Conservation (phyloP, 2,329 filamentous ascomycete species). For the Calonectria naviculata region DNA sequence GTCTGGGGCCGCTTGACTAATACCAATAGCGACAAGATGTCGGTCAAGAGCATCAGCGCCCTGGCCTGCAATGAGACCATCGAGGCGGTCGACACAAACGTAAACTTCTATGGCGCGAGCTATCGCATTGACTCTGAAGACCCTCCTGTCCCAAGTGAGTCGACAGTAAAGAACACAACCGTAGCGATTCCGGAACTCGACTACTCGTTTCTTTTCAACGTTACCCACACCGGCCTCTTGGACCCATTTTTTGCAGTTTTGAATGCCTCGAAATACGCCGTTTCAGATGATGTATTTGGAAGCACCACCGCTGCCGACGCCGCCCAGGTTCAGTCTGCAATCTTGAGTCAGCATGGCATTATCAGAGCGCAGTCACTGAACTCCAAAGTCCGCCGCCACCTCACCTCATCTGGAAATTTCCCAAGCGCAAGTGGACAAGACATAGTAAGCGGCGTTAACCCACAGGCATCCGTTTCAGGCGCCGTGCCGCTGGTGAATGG, state of each 20-base stretch:
- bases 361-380: conserved; percentile 50
- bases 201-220: conserved; percentile 44
- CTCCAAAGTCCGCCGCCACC: conserved; percentile 38
- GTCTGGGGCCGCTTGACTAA: conserved; percentile 47
- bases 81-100: conserved; percentile 41
- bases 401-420: conserved; percentile 31
- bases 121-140: conserved; percentile 42
- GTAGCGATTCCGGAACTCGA: conserved; percentile 40
- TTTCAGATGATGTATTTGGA: conserved; percentile 40
- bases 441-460: conserved; percentile 37
- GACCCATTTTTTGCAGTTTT: conserved; percentile 50
- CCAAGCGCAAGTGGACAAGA: conserved; percentile 28
- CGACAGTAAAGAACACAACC: conserved; percentile 27
- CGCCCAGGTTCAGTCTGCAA: conserved; percentile 43
- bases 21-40: conserved; percentile 34
- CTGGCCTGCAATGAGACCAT: conserved; percentile 53
- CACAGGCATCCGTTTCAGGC: conserved; percentile 34
- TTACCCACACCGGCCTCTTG: conserved; percentile 41
- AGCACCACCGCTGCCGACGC: conserved; percentile 22
- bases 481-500: conserved; percentile 37
- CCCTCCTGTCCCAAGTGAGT: conserved; percentile 42
- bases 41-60: conserved; percentile 44
- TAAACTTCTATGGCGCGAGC: conserved; percentile 34
- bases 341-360: conserved; percentile 49
- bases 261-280: conserved; percentile 46